Conservation (phyloP, 164 flowering plant species). For the Piper betle region DNA sequence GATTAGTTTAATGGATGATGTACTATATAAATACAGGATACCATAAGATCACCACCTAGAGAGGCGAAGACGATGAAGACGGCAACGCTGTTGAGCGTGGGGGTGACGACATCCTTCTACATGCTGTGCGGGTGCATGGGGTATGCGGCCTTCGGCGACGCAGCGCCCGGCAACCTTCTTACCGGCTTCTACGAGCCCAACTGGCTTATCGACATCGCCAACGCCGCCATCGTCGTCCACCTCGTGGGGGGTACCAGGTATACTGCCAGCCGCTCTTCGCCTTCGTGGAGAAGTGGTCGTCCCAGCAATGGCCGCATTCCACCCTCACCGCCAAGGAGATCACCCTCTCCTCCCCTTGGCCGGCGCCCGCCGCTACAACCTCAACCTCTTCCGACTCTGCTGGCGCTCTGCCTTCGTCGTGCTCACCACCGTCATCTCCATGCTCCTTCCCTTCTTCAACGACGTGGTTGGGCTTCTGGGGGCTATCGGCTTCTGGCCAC, state of each 20-base stretch:
- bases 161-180: constrained; percentile 41
- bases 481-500: constrained; percentile 67
- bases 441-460: constrained; percentile 74
- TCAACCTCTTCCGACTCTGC: constrained; percentile 45
- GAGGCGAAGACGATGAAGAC: constrained; percentile 49
- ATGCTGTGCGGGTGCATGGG: constrained; percentile 56
- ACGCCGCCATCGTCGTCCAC: constrained; percentile 47
- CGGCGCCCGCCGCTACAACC: constrained; percentile 19
- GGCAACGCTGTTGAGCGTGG: constrained; percentile 26
- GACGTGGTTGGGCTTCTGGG: constrained; percentile 60
- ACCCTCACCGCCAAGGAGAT: constrained; percentile 29
- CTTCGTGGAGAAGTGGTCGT: constrained; percentile 41
- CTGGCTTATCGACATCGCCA: constrained; percentile 58
- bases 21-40: constrained; percentile 22
- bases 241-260: constrained; percentile 62
- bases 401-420: constrained; percentile 55
- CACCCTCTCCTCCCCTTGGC: constrained; percentile 19
- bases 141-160: constrained; percentile 52
- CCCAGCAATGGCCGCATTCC: constrained; percentile 26
- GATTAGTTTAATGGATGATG: too few relatives aligned
- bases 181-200: constrained; percentile 56
- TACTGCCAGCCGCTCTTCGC: constrained; percentile 56
- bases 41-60: constrained; percentile 40
- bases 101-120: constrained; percentile 41
- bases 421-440: constrained; percentile 44